Evolutionary conservation across 2,329 filamentous ascomycete genomes (phyloP).

Genomic region (Claviceps sp.): DNA sequence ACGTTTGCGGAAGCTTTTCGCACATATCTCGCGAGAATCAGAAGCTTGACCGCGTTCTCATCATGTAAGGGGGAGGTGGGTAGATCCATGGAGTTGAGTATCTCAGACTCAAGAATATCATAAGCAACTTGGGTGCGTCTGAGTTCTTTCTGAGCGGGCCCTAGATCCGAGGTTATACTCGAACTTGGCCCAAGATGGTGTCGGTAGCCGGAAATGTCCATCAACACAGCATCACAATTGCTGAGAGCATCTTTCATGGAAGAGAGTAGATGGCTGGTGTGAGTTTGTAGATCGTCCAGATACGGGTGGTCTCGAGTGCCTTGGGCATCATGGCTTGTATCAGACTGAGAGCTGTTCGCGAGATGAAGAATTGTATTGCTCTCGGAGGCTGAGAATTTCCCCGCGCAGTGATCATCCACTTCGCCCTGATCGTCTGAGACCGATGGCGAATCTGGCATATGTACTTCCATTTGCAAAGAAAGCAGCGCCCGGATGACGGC

Average conservation of each 20-base stretch:
- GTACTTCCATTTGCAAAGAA: slow-evolving; percentile 35
- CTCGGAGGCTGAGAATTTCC: neutral
- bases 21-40: slow-evolving; percentile 41
- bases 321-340: neutral
- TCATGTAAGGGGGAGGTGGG: slow-evolving; percentile 29
- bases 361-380: neutral
- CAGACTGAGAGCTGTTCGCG: neutral
- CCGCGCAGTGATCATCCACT: slow-evolving; percentile 7
- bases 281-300: slow-evolving; percentile 24
- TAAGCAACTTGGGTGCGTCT: slow-evolving; percentile 30
- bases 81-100: slow-evolving; percentile 32
- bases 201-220: slow-evolving; percentile 39
- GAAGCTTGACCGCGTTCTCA: slow-evolving; percentile 36
- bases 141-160: slow-evolving; percentile 25
- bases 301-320: neutral
- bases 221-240: slow-evolving; percentile 37
- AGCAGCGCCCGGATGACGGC: slow-evolving; percentile 39
- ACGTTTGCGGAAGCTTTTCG: slow-evolving; percentile 37
- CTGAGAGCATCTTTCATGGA: slow-evolving; percentile 31
- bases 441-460: slow-evolving; percentile 25
- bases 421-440: slow-evolving; percentile 8
- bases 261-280: slow-evolving; percentile 31
- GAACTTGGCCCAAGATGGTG: slow-evolving; percentile 30
- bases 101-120: slow-evolving; percentile 30
- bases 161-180: slow-evolving; percentile 28